These are phyloP conservation scores for Naganishia onofrii DNA, from an alignment of 768 basidiomycete species.

Conservation along the genomic window DNA sequence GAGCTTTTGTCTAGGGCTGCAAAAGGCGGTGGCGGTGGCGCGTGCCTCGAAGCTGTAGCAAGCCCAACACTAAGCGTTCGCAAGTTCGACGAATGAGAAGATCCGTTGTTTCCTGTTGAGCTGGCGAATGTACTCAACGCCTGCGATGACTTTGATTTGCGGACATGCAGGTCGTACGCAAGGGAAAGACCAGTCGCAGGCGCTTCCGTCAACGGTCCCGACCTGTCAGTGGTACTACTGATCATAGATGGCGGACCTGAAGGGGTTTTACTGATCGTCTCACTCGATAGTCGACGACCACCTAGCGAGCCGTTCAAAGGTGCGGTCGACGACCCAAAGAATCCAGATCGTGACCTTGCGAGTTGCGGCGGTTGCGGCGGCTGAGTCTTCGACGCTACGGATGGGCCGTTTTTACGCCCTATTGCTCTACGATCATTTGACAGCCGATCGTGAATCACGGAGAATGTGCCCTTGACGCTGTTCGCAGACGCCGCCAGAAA, in stretches of 20 bases:
- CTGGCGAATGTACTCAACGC: neutral
- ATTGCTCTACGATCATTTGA: neutral
- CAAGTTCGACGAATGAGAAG: neutral
- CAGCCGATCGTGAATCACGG: neutral
- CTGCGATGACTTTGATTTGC: conserved; percentile 10
- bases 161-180: conserved; percentile 7
- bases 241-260: neutral
- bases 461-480: conserved; percentile 12
- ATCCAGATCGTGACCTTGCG: conserved; percentile 2
- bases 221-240: neutral
- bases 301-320: neutral
- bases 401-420: neutral
- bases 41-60: neutral
- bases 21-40: neutral
- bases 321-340: neutral
- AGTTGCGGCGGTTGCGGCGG: neutral
- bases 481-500: conserved; percentile 14
- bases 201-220: neutral
- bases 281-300: neutral
- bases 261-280: neutral
- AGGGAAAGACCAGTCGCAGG: conserved; percentile 1
- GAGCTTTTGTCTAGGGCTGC: neutral
- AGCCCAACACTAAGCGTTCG: neutral
- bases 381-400: neutral
- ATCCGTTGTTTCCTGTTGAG: neutral